Evolutionary conservation across 257 asterid species (phyloP).

Genomic region (Penstemon newberryi): DNA sequence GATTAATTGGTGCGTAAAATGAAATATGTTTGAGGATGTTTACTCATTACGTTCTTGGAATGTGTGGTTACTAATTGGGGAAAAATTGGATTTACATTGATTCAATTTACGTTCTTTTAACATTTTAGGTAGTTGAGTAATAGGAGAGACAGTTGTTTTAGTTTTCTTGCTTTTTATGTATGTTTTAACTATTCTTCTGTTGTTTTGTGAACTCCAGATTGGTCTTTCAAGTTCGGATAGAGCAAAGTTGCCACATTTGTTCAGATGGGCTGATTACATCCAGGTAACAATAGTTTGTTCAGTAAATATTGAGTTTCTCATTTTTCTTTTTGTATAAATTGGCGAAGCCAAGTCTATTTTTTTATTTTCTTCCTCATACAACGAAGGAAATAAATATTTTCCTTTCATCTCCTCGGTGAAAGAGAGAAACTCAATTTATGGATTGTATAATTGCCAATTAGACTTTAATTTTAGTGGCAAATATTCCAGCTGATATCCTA

Average conservation of each 20-base stretch:
- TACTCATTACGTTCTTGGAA: not conserved
- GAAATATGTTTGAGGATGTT: not conserved
- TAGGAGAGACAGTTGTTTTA: not conserved
- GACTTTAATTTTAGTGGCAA: not conserved
- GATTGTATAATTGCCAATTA: not conserved
- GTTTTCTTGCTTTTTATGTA: slow-evolving; percentile 10
- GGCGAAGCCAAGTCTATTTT: not conserved
- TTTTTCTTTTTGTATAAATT: not conserved
- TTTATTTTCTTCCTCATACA: not conserved
- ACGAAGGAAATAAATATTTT: not conserved
- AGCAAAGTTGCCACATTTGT: slow-evolving; percentile 66
- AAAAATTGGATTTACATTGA: not conserved
- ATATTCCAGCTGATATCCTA: not conserved
- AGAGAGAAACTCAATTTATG: not conserved
- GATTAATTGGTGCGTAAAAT: not conserved
- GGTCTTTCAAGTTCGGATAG: slow-evolving; percentile 57
- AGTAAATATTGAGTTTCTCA: not conserved
- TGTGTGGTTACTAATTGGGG: not conserved
- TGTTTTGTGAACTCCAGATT: slow-evolving; percentile 39
- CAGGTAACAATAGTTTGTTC: slow-evolving; percentile 52
- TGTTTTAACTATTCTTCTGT: slow-evolving; percentile 16
- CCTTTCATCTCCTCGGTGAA: not conserved
- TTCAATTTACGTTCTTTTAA: not conserved
- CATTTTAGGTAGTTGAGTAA: not conserved
- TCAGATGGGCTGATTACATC: slow-evolving; percentile 85